Conservation (phyloP, 768 basidiomycete genomes). For the Auricularia sp. region DNA sequence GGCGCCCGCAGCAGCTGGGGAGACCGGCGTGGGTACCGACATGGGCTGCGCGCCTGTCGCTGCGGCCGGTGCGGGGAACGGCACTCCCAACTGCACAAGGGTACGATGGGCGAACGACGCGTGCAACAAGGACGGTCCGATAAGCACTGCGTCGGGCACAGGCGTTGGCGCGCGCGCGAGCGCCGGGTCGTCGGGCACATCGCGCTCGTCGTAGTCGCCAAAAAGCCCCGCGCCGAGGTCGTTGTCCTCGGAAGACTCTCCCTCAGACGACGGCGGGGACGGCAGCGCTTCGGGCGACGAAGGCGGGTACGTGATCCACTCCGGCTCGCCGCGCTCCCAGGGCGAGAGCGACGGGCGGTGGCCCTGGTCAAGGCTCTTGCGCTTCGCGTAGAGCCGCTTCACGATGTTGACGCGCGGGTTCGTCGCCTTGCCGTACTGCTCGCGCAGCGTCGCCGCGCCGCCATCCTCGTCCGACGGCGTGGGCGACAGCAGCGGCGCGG, state of each 20-base stretch:
- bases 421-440: constrained; percentile 46
- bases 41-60: constrained; percentile 28
- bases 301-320: constrained; percentile 25
- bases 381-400: constrained; percentile 56
- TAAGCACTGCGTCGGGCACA: constrained; percentile 57
- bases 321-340: constrained; percentile 38
- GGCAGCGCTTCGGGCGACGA: background rate
- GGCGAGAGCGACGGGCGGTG: constrained; percentile 24
- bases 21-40: constrained; percentile 76
- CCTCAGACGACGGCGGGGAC: background rate
- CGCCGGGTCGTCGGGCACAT: constrained; percentile 7
- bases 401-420: constrained; percentile 66
- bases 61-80: constrained; percentile 47
- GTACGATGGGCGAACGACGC: constrained; percentile 56
- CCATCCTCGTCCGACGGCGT: background rate
- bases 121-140: constrained; percentile 56
- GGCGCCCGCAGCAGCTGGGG: constrained; percentile 62
- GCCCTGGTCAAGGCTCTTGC: constrained; percentile 39
- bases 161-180: constrained; percentile 56
- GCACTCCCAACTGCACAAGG: constrained; percentile 50
- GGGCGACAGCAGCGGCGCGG: constrained; percentile 28
- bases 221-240: constrained; percentile 1
- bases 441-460: constrained; percentile 21
- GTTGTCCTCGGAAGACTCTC: background rate
- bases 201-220: background rate